A percentile compares a stretch with the other conserved stretches of the same genome.
Conservation (phyloP, 768 basidiomycete species). For the Mycena amicta region DNA sequence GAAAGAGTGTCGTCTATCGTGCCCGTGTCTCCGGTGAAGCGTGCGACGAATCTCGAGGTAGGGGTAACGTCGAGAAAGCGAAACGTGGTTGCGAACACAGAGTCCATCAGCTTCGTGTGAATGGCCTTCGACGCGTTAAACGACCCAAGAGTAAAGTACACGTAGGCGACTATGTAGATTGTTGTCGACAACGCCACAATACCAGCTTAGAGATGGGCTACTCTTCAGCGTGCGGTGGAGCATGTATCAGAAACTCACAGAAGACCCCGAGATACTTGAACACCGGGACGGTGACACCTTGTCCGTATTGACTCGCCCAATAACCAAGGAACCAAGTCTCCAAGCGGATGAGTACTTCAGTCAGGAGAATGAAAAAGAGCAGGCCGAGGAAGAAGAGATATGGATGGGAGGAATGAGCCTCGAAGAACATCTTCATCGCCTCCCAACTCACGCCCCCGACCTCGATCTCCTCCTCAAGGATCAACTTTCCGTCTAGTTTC, state of each 20-base stretch:
- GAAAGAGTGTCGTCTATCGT: constrained; percentile 24
- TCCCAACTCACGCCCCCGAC: constrained; percentile 58
- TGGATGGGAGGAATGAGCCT: constrained; percentile 20
- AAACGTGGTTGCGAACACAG: constrained; percentile 53
- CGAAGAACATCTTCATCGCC: not conserved
- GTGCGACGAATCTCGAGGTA: constrained; percentile 57
- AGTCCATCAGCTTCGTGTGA: constrained; percentile 51
- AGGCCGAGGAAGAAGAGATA: constrained; percentile 37
- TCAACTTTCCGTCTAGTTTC: constrained; percentile 52
- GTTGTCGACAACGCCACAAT: not conserved
- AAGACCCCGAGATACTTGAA: constrained; percentile 34
- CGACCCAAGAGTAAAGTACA: constrained; percentile 26
- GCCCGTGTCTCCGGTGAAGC: too few relatives aligned
- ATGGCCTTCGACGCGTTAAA: constrained; percentile 58
- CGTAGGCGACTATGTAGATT: not conserved
- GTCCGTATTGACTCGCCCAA: constrained; percentile 45
- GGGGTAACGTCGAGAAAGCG: constrained; percentile 55
- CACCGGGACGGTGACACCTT: constrained; percentile 29
- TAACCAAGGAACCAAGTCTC: constrained; percentile 48
- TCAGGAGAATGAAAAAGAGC: constrained; percentile 29
- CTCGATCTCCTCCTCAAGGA: constrained; percentile 63
- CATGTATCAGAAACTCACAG: not conserved
- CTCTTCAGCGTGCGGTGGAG: not conserved
- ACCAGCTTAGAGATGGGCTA: not conserved
- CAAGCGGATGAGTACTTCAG: constrained; percentile 28